Conservation (phyloP, 2,329 filamentous ascomycete species). For the Ceratocystis eucalypticola region DNA sequence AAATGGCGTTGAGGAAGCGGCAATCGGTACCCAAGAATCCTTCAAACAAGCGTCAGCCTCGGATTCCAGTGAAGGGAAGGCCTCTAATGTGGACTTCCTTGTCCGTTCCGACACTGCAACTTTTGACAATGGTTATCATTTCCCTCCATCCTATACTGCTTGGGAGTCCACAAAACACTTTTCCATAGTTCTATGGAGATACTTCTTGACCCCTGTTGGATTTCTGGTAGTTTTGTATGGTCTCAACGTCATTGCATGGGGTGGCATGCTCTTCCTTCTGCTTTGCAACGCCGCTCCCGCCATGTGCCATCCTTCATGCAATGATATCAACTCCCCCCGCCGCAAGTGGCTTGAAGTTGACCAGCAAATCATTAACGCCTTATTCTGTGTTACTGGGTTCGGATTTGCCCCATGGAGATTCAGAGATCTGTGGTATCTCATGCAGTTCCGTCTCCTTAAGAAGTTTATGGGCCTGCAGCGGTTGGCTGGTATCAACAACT, state of each 20-base stretch:
- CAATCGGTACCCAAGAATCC: background rate
- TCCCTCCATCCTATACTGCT: slow-evolving; percentile 47
- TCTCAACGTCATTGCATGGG: slow-evolving; percentile 76
- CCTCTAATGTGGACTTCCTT: slow-evolving; percentile 1
- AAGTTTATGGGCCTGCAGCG: slow-evolving; percentile 46
- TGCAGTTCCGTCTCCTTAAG: slow-evolving; percentile 46
- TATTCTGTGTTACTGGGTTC: slow-evolving; percentile 80
- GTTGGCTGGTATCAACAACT: slow-evolving; percentile 59
- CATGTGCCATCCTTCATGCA: slow-evolving; percentile 59
- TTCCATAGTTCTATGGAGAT: slow-evolving; percentile 52
- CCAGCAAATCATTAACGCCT: slow-evolving; percentile 53
- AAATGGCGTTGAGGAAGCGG: background rate
- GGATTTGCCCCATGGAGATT: slow-evolving; percentile 76
- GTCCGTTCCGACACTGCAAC: slow-evolving; percentile 25
- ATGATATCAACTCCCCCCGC: slow-evolving; percentile 62
- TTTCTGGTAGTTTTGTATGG: slow-evolving; percentile 68
- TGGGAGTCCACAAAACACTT: slow-evolving; percentile 45
- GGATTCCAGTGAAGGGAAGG: background rate
- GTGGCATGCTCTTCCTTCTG: slow-evolving; percentile 78
- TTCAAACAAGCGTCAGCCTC: background rate
- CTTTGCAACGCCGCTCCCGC: slow-evolving; percentile 60
- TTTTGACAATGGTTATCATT: slow-evolving; percentile 53
- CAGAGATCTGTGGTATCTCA: slow-evolving; percentile 61
- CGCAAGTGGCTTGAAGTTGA: slow-evolving; percentile 75
- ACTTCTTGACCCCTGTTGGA: slow-evolving; percentile 59